Percentiles rank a stretch among this genome's conserved stretches.
Conservation (phyloP, 2,329 filamentous ascomycete species). For the Lasiodiplodia hormozganensis region DNA sequence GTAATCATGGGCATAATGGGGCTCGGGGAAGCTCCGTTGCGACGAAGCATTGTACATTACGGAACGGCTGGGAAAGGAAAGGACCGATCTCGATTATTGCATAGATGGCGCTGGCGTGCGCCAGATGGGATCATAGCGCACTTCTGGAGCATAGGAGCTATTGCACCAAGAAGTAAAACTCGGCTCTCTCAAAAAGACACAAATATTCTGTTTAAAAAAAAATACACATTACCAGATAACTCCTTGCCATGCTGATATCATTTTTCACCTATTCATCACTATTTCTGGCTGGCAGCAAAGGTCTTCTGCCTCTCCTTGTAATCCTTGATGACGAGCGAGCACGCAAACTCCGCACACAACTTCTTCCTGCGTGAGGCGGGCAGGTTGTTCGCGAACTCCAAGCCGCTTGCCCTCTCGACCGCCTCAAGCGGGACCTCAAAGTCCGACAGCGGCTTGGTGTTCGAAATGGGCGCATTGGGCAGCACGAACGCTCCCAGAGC, state of each 20-base stretch:
- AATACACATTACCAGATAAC: background rate
- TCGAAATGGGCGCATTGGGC: constrained; percentile 88
- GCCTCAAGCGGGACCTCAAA: constrained; percentile 96
- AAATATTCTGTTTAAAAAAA: background rate
- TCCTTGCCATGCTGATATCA: background rate
- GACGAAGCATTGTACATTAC: constrained; percentile 18
- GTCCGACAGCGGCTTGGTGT: constrained; percentile 83
- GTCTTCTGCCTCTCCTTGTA: constrained; percentile 67
- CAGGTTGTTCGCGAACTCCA: constrained; percentile 88
- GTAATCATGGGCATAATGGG: background rate
- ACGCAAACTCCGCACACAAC: constrained; percentile 86
- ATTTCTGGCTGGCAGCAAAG: constrained; percentile 37
- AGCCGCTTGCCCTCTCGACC: constrained; percentile 87
- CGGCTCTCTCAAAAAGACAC: background rate
- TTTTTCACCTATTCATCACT: background rate
- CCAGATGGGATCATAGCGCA: constrained; percentile 3
- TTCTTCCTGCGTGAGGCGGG: constrained; percentile 75
- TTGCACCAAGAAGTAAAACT: background rate
- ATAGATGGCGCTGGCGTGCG: constrained; percentile 10
- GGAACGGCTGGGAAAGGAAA: background rate
- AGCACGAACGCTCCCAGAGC: constrained; percentile 93
- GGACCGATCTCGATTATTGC: background rate
- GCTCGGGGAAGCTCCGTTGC: background rate
- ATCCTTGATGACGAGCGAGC: constrained; percentile 82
- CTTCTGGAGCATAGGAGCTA: background rate